Conservation (phyloP, 1,284 basidiomycete species). For the Fomitiporia mediterranea region DNA sequence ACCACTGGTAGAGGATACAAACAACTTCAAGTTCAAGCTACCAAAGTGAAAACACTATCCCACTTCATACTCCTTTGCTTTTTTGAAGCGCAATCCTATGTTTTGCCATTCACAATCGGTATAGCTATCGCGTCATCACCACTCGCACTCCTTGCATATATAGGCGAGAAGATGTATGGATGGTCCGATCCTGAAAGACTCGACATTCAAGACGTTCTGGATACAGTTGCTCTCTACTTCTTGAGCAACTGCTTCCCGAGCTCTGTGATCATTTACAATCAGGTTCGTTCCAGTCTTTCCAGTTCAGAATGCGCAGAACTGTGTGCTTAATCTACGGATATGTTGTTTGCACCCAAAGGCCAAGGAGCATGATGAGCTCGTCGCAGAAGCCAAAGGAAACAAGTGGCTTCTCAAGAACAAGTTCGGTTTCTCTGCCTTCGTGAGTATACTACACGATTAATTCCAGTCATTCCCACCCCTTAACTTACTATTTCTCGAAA, state of each 20-base stretch:
- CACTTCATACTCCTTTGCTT: not conserved
- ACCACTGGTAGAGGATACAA: slow-evolving; percentile 23
- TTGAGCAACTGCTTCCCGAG: slow-evolving; percentile 23
- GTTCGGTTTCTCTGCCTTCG: slow-evolving; percentile 23
- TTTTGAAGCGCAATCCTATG: not conserved
- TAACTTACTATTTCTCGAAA: not conserved
- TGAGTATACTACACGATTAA: slow-evolving; percentile 6
- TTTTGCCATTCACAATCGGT: slow-evolving; percentile 25
- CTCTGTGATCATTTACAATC: slow-evolving; percentile 25
- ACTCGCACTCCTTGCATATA: slow-evolving; percentile 23
- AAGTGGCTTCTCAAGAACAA: slow-evolving; percentile 20
- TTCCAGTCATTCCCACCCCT: not conserved
- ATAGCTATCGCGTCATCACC: slow-evolving; percentile 23
- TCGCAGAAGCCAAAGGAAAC: not conserved
- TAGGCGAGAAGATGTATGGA: slow-evolving; percentile 25
- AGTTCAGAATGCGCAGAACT: not conserved
- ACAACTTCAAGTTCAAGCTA: slow-evolving; percentile 19
- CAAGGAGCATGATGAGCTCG: slow-evolving; percentile 1
- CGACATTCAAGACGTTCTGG: slow-evolving; percentile 21
- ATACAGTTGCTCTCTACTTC: slow-evolving; percentile 25
- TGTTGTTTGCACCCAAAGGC: not conserved
- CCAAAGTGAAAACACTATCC: slow-evolving; percentile 17
- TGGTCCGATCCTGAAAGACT: slow-evolving; percentile 24
- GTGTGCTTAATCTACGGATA: not conserved
- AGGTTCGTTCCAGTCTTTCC: slow-evolving; percentile 9